These are phyloP conservation scores for Fusarium sarcochroum DNA, from an alignment of 2,329 filamentous ascomycete genomes.

Conservation along the genomic window DNA sequence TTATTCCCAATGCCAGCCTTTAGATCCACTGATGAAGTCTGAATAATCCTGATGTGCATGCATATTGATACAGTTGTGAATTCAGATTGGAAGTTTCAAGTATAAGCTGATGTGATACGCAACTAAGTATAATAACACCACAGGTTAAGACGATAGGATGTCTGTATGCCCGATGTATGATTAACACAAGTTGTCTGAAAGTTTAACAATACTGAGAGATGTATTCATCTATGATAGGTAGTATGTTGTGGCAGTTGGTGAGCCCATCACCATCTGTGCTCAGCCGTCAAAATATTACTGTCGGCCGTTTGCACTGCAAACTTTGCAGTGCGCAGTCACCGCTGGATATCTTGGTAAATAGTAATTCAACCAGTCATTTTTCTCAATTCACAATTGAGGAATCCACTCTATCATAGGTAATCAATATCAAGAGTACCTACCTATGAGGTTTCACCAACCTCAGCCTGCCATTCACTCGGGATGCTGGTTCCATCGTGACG, in stretches of 20 bases:
- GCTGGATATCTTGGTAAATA: not conserved
- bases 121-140: too few species aligned
- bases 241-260: not conserved
- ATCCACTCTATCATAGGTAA: not conserved
- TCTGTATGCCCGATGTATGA: not conserved
- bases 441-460: slow-evolving; percentile 12
- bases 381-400: not conserved
- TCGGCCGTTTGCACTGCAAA: slow-evolving; percentile 26
- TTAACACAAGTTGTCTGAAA: not conserved
- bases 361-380: not conserved
- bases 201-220: not conserved
- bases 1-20: not conserved
- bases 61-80: too few species aligned
- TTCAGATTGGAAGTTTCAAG: too few species aligned
- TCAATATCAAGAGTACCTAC: not conserved
- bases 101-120: too few species aligned
- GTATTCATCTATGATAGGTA: too few species aligned
- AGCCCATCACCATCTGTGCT: slow-evolving; percentile 3
- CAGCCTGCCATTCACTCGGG: slow-evolving; percentile 14
- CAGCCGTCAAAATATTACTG: slow-evolving; percentile 4
- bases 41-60: too few species aligned
- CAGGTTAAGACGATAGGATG: not conserved
- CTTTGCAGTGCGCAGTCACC: slow-evolving; percentile 27
- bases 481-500: not conserved
- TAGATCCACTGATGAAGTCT: too few species aligned